Conservation (phyloP, 768 basidiomycete genomes). For the Kwoniella botswanensis region DNA sequence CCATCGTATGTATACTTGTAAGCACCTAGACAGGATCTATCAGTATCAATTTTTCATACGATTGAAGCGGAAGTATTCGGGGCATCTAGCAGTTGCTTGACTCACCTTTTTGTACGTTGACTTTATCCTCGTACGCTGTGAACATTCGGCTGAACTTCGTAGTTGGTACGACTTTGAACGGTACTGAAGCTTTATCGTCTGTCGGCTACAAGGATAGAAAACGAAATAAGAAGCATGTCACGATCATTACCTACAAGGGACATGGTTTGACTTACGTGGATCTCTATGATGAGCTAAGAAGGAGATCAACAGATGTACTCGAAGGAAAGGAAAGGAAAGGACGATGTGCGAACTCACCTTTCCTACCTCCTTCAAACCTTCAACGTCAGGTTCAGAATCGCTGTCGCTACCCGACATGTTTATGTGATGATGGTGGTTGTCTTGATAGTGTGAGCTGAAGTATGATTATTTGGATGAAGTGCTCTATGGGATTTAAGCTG, state of each 20-base stretch:
- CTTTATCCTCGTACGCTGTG: neutral
- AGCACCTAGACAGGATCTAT: neutral
- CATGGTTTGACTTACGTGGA: slow-evolving; percentile 4
- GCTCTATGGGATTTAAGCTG: neutral
- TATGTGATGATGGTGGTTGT: no score
- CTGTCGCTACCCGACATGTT: neutral
- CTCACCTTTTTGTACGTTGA: neutral
- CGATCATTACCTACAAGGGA: no score
- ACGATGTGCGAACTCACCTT: slow-evolving; percentile 1
- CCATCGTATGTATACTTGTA: slow-evolving; percentile 6
- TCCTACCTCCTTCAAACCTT: neutral
- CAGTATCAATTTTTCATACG: no score
- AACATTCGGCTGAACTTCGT: slow-evolving; percentile 4
- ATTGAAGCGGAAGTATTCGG: neutral
- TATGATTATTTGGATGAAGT: no score
- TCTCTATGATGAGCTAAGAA: slow-evolving; percentile 3
- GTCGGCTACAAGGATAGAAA: neutral
- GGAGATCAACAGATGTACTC: neutral
- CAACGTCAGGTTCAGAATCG: slow-evolving; percentile 2
- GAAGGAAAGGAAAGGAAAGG: no score
- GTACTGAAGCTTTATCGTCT: neutral
- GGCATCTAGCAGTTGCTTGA: no score
- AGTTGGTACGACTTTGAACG: slow-evolving; percentile 7
- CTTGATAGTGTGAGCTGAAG: no score
- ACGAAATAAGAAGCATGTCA: neutral